Evolutionary conservation across 2,329 filamentous ascomycete species (phyloP).

Genomic region (Cladophialophora immunda): DNA sequence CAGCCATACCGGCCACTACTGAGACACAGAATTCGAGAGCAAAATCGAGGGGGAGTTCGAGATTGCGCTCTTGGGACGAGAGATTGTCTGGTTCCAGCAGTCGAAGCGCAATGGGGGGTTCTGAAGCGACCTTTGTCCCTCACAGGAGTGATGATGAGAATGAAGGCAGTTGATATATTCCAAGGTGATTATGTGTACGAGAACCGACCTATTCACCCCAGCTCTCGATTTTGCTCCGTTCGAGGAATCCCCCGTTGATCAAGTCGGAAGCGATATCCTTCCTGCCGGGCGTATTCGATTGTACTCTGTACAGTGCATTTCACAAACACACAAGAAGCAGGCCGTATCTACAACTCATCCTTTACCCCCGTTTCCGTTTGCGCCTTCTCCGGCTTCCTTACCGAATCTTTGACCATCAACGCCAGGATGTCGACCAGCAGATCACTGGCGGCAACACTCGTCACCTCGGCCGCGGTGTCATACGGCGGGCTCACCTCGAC

Average conservation of each 20-base stretch:
- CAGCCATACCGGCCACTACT: background rate
- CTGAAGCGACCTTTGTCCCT: background rate
- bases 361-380: slow-evolving; percentile 14
- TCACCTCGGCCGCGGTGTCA: slow-evolving; percentile 43
- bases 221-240: background rate
- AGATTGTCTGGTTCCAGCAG: background rate
- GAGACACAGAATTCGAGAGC: background rate
- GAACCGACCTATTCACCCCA: background rate
- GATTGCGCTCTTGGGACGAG: background rate
- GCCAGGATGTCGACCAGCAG: slow-evolving; percentile 45
- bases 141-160: background rate
- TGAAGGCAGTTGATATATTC: background rate
- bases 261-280: no score
- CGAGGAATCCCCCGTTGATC: background rate
- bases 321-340: background rate
- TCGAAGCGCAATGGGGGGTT: background rate
- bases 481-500: slow-evolving; percentile 43
- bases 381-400: slow-evolving; percentile 7
- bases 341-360: slow-evolving; percentile 30
- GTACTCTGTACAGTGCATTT: background rate
- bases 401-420: slow-evolving; percentile 42
- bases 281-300: background rate
- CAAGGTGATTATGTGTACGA: background rate
- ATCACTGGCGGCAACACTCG: slow-evolving; percentile 44
- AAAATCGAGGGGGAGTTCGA: background rate